Base-by-base conservation (phyloP, 2,329 filamentous ascomycete genomes). In the Cladosporium sphaerospermum region DNA sequence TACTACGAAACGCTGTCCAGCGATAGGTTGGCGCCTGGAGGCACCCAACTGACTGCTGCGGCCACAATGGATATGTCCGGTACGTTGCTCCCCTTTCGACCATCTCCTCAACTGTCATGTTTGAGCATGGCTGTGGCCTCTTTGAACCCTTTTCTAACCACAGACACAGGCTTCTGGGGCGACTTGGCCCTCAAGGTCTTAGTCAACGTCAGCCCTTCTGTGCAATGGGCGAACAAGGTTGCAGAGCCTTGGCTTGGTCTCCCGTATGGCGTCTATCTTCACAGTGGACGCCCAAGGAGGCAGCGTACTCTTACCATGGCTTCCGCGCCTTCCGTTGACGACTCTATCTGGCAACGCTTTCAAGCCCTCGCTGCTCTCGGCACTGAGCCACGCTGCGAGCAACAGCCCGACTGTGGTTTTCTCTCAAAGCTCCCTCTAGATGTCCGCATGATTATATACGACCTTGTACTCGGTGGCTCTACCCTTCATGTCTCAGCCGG, bases 371-470 rank as follows among this genome's bases (percentile, higher is more conserved):
- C 60, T 10, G 52, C 56, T 18, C 14, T 57, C 9, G 61, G 59
- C 46, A 39, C 59, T 9, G 58, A 58, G 45, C 62, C 62, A 39
- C 54, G 51, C 8, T 62, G 59, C 13, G 41, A 59, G n/a, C 58
- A 62, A 9, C 64, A 67, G 49, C 40, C 43, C 16, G 45, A 61
- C 4, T 61, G 59, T 45, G 47, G 44, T 13, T 62, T 67, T 32
- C 44, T 67, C 16, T 52, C 59, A 4, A 62, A 54, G 39, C 57
- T 67, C 19, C 65, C 65, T 3, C 61, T 65, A 23, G 65, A 67
- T 53, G 54, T 67, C 9, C 62, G 64, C 11, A 50, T 67, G 44
- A 62, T 67, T 34, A 66, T 67, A 14, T 67, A 67, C 50, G 65
- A 67, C 14, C 58, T 65, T 55, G 59, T 67, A 4, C 56, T 67